phyloP scores from a whole-genome alignment of 2,329 filamentous ascomycete species.

The Daldinia sp. region DNA sequence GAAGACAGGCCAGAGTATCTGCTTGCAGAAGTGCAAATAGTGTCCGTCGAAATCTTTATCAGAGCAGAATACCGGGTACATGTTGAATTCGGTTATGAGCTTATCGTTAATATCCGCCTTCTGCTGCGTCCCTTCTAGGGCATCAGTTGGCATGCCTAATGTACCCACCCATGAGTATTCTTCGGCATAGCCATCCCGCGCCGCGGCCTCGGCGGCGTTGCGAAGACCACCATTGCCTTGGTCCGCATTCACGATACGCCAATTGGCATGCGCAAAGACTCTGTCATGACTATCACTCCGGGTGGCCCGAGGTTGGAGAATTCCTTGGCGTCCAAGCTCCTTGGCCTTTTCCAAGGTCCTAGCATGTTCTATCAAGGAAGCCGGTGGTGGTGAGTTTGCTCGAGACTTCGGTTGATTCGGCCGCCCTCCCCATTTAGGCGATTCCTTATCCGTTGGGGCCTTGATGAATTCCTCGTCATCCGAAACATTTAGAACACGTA shows the following conservation, averaged over 20 bases:
- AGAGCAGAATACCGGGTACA: constrained; percentile 84
- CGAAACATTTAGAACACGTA: constrained; percentile 66
- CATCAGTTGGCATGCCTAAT: constrained; percentile 93
- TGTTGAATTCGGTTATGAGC: constrained; percentile 83
- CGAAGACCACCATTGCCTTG: constrained; percentile 93
- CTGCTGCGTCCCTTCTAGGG: constrained; percentile 77
- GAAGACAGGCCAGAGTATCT: constrained; percentile 97
- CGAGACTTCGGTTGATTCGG: constrained; percentile 83
- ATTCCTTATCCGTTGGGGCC: constrained; percentile 79
- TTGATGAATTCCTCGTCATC: constrained; percentile 63
- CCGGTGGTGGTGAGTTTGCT: constrained; percentile 78
- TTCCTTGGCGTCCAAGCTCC: constrained; percentile 68
- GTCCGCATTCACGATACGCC: constrained; percentile 85
- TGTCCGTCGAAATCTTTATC: constrained; percentile 96
- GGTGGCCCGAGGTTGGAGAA: constrained; percentile 65
- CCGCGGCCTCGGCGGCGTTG: constrained; percentile 85
- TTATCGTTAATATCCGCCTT: constrained; percentile 87
- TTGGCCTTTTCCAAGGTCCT: constrained; percentile 68
- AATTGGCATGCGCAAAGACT: constrained; percentile 81
- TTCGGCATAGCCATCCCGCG: constrained; percentile 74
- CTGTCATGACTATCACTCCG: constrained; percentile 75
- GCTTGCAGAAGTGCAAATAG: constrained; percentile 97
- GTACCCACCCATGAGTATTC: constrained; percentile 94
- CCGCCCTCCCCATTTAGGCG: constrained; percentile 80
- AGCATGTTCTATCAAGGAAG: constrained; percentile 78